phyloP scores from a whole-genome alignment of 202 grass and related monocot genomes.

The Brachypodium distachyon region DNA sequence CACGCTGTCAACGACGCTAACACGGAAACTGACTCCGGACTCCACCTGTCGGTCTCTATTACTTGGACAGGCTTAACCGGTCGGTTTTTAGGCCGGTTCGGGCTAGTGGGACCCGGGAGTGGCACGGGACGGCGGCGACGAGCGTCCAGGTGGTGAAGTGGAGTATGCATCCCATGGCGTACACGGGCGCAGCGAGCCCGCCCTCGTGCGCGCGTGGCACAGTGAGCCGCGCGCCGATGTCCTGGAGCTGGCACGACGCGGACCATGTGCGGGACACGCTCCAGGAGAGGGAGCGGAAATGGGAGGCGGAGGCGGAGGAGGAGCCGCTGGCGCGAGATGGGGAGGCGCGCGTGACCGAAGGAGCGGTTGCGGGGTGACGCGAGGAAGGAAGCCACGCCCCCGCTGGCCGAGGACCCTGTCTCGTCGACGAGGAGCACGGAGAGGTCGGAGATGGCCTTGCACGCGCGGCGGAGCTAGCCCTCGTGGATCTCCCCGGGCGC shows the following conservation, averaged over 20 bases:
- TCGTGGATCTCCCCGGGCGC: no score
- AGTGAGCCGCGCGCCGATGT: constrained; percentile 45
- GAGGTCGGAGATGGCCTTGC: constrained; percentile 72
- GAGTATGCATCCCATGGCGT: no score
- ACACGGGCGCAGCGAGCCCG: constrained; percentile 53
- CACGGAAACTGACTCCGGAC: no score
- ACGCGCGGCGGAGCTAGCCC: constrained; percentile 64
- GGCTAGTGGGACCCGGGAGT: no score
- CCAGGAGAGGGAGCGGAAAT: constrained; percentile 85
- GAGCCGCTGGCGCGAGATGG: constrained; percentile 22
- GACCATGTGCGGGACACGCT: constrained; percentile 88
- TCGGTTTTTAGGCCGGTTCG: no score
- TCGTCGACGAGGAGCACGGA: constrained; percentile 63
- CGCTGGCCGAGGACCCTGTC: constrained; percentile 23
- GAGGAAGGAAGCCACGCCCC: constrained; percentile 27
- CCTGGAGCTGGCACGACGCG: constrained; percentile 59
- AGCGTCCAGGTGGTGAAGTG: no score
- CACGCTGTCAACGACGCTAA: no score
- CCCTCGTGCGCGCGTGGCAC: constrained; percentile 59
- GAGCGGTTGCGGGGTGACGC: constrained; percentile 77
- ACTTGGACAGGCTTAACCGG: no score
- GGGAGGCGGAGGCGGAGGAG: constrained; percentile 32
- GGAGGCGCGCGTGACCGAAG: constrained; percentile 48
- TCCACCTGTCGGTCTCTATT: no score
- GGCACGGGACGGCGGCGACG: constrained; percentile 73